Base-by-base conservation (phyloP, 2,329 filamentous ascomycete species). In the Colletotrichum sp. region DNA sequence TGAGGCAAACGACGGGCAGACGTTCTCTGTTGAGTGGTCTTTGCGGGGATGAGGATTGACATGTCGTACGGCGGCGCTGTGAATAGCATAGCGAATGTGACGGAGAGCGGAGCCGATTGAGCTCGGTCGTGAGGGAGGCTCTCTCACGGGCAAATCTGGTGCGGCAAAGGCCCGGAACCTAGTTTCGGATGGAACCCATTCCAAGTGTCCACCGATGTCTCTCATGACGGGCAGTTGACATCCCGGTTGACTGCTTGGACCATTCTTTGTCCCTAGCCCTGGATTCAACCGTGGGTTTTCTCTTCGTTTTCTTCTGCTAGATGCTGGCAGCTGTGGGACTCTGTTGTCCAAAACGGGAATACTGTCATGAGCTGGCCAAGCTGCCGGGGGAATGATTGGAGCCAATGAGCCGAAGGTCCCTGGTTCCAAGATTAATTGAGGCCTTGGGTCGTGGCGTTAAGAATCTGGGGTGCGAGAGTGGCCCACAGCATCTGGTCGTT, bases 371-470 rank as follows among this genome's bases (percentile, higher is more conserved):
- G 64, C 34, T 71, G 68, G 48, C 24, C 59, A 48, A 44, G 26
- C 24, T 36, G 16, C 39, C n/a, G 22, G 34, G 64, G 65, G 44
- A 6, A 48, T 65, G 74, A 74, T 60, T 75, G 73, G 70, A 64
- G 64, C 59, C 22, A 66, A 62, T 18, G n/a, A 60, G 52, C 28
- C 60, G 16, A 60, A 44, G 71, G 36, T n/a, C 48, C 75, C 71
- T 72, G 22, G 52, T 12, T 34, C 71, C 22, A 66, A 75, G 71
- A 39, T 66, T 60, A 67, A 66, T 76, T 66, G 62, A 70, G 66
- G 71, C 65, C 71, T 70, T 69, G 60, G 60, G 72, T 48, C 24
- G 75, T 76, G 65, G 71, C 36, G 62, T 75, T 71, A 67, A 75
- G 75, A 67, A 57, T 75, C 66, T 71, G 75, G 75, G 75, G 71